These are phyloP conservation scores for Geotrichum ghanense DNA, from an alignment of 805 yeast species.

Conservation along the genomic window DNA sequence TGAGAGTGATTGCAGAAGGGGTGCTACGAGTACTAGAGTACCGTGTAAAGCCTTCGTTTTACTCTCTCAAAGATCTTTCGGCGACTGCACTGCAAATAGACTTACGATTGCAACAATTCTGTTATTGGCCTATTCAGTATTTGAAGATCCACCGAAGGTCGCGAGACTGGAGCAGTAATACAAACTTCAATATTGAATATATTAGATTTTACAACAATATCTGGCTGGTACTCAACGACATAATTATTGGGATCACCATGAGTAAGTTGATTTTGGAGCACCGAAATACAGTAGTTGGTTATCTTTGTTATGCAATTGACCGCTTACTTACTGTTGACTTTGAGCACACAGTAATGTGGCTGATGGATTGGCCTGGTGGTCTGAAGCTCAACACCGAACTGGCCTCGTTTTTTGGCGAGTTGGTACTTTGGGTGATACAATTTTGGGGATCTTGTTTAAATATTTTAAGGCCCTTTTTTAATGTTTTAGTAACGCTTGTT, in stretches of 20 bases:
- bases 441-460: constrained; percentile 38
- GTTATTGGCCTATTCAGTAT: constrained; percentile 73
- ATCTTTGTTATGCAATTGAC: constrained; percentile 26
- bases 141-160: constrained; percentile 37
- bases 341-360: constrained; percentile 46
- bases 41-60: constrained; percentile 10
- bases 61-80: constrained; percentile 31
- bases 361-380: constrained; percentile 88
- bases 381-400: constrained; percentile 81
- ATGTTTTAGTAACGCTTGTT: constrained; percentile 22
- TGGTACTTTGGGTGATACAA: constrained; percentile 74
- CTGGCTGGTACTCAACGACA: constrained; percentile 80
- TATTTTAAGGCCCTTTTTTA: constrained; percentile 22
- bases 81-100: constrained; percentile 72
- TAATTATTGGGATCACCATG: constrained; percentile 58
- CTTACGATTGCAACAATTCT: constrained; percentile 60
- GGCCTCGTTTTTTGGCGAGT: constrained; percentile 74
- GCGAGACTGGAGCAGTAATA: constrained; percentile 29
- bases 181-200: constrained; percentile 34
- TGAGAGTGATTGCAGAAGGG: constrained; percentile 23
- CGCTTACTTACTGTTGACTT: constrained; percentile 35
- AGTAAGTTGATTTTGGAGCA: constrained; percentile 36
- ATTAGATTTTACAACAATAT: constrained; percentile 70
- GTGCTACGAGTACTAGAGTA: constrained; percentile 23
- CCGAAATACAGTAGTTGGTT: constrained; percentile 19